These are phyloP conservation scores for Apocynum venetum DNA, from an alignment of 257 asterid species.

Conservation along the genomic window DNA sequence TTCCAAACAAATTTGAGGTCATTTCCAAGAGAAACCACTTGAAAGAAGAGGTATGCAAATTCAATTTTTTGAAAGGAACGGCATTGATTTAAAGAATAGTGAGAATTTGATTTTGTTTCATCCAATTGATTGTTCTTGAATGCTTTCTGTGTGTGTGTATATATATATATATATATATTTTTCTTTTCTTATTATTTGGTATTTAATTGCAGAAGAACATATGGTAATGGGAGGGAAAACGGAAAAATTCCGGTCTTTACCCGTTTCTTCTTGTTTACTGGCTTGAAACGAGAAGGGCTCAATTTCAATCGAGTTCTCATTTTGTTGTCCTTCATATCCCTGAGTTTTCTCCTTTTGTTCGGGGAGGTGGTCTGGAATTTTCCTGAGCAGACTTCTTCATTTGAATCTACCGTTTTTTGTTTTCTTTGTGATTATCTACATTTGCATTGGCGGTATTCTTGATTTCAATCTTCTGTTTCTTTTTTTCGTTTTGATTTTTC, in stretches of 20 bases:
- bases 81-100: background rate
- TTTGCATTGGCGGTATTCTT: background rate
- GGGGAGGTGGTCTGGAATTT: background rate
- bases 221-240: slow-evolving; percentile 15
- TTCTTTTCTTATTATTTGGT: background rate
- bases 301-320: background rate
- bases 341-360: background rate
- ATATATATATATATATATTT: no score
- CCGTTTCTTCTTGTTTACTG: slow-evolving; percentile 6
- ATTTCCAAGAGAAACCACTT: background rate
- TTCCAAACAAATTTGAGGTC: background rate
- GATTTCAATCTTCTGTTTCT: background rate
- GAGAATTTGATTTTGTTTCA: background rate
- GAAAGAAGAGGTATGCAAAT: slow-evolving; percentile 1
- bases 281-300: slow-evolving; percentile 12
- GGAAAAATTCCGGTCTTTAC: slow-evolving; percentile 5
- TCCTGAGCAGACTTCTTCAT: background rate
- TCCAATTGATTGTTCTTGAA: background rate
- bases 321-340: background rate
- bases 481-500: background rate
- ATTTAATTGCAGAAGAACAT: slow-evolving; percentile 10
- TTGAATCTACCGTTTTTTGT: background rate
- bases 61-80: background rate
- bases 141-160: background rate
- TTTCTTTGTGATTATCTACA: background rate